phyloP scores from a whole-genome alignment of 805 yeast species.

The Yarrowia deformans region DNA sequence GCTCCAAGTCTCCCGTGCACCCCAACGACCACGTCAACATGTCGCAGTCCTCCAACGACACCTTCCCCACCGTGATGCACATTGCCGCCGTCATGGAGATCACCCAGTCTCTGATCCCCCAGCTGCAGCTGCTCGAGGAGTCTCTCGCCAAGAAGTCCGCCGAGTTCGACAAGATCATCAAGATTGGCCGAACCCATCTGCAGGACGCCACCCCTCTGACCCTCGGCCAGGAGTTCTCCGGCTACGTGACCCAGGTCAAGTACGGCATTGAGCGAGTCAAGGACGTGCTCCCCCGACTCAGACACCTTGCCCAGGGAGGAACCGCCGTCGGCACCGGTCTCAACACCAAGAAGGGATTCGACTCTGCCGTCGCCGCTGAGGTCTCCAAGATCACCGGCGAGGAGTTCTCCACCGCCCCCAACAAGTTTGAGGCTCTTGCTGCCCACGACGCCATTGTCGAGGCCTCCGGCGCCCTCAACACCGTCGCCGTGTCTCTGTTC shows the following conservation, averaged over 20 bases:
- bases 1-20: constrained; percentile 93
- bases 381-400: constrained; percentile 87
- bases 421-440: constrained; percentile 98
- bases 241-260: constrained; percentile 91
- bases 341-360: constrained; percentile 92
- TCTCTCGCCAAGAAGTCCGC: constrained; percentile 78
- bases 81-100: constrained; percentile 97
- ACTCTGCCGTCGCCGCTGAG: constrained; percentile 82
- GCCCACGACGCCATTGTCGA: constrained; percentile 99
- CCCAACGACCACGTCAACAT: constrained; percentile 99
- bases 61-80: constrained; percentile 99
- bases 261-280: constrained; percentile 91
- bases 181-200: constrained; percentile 98
- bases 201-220: constrained; percentile 99
- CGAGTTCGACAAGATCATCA: constrained; percentile 88
- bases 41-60: constrained; percentile 98
- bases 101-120: constrained; percentile 76
- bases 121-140: constrained; percentile 76
- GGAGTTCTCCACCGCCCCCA: constrained; percentile 92
- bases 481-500: constrained; percentile 89
- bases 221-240: constrained; percentile 96
- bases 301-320: constrained; percentile 96
- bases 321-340: constrained; percentile 99
- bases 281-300: constrained; percentile 73
- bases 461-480: constrained; percentile 96